These are phyloP conservation scores for Sherardia arvensis DNA, from an alignment of 257 asterid species.

Conservation along the genomic window DNA sequence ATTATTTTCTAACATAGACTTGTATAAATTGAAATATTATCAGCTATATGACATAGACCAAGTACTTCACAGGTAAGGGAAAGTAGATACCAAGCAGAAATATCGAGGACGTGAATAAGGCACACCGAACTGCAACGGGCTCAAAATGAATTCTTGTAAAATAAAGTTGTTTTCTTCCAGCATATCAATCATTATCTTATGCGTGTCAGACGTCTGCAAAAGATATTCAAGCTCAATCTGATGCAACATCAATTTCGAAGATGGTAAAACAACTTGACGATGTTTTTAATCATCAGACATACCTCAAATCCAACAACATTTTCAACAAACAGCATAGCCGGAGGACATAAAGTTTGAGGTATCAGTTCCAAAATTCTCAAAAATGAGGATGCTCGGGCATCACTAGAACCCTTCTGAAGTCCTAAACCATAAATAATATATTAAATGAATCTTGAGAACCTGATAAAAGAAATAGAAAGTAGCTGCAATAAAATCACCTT, in stretches of 20 bases:
- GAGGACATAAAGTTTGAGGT: constrained; percentile 59
- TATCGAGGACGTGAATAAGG: constrained; percentile 98
- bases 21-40: neutral
- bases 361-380: constrained; percentile 75
- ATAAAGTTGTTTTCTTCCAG: constrained; percentile 58
- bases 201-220: constrained; percentile 87
- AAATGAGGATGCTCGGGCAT: constrained; percentile 93
- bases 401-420: constrained; percentile 84
- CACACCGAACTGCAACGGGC: constrained; percentile 91
- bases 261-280: neutral
- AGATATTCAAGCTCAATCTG: neutral
- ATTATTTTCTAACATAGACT: neutral
- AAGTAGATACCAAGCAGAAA: constrained; percentile 71
- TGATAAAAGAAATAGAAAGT: neutral
- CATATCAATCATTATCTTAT: constrained; percentile 57
- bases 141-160: constrained; percentile 74
- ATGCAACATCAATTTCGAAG: neutral
- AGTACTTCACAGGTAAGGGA: constrained; percentile 5
- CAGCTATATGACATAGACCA: neutral
- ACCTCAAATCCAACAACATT: constrained; percentile 99
- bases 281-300: constrained; percentile 12
- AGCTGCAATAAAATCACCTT: constrained; percentile 42
- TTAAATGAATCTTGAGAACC: constrained; percentile 8
- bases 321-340: constrained; percentile 80
- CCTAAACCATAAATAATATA: constrained; percentile 38